Percentiles rank a stretch among this genome's conserved stretches.
Conservation (phyloP, 2,329 filamentous ascomycete species). For the Curvularia eragrostidis region DNA sequence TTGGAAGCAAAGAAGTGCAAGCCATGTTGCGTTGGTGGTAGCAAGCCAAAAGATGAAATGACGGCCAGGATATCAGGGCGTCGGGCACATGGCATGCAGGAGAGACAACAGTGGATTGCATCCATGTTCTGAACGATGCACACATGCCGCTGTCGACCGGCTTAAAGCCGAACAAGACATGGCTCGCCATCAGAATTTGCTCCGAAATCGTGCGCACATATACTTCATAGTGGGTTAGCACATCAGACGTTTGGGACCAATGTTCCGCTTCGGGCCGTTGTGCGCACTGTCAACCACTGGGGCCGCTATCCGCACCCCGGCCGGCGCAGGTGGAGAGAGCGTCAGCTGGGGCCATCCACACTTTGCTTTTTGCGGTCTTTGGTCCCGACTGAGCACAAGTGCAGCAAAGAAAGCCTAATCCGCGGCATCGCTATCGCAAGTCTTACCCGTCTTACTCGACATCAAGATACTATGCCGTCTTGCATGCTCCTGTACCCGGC, state of each 20-base stretch:
- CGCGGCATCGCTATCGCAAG: neutral
- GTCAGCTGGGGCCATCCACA: neutral
- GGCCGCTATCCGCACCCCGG: neutral
- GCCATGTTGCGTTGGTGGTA: neutral
- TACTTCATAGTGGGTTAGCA: neutral
- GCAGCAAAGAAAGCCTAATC: neutral
- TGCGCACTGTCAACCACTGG: neutral
- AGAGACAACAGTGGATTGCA: neutral
- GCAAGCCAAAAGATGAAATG: neutral
- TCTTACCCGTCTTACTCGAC: neutral
- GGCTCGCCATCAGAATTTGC: neutral
- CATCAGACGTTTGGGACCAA: neutral
- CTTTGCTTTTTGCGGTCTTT: neutral
- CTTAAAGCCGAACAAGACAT: neutral
- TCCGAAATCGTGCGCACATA: neutral
- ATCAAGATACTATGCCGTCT: neutral
- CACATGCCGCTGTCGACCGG: neutral
- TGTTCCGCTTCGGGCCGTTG: constrained; percentile 6
- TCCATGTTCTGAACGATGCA: neutral
- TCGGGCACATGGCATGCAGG: neutral
- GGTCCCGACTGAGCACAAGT: neutral
- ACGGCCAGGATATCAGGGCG: neutral
- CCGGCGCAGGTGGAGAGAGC: neutral
- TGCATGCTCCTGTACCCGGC: neutral
- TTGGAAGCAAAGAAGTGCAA: neutral